phyloP scores from a whole-genome alignment of 192 early-diverging fungal species.

The Mortierella antarctica region DNA sequence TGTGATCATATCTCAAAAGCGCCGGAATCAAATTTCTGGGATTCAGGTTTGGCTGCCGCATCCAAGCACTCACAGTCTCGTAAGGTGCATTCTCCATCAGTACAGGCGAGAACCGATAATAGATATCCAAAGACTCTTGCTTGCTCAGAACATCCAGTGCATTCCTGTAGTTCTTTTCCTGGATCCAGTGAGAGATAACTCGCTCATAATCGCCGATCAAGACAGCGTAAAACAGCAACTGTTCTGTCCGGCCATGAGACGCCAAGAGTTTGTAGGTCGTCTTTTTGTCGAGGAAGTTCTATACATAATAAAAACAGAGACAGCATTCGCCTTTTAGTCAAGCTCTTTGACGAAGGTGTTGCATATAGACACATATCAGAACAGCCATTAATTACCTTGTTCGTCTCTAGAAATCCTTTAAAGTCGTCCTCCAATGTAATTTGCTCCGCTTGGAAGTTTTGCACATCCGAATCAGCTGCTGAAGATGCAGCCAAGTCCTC shows the following conservation, averaged over 20 bases:
- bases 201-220: conserved; percentile 89
- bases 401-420: conserved; percentile 72
- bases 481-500: conserved; percentile 63
- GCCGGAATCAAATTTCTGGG: conserved; percentile 89
- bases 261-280: conserved; percentile 86
- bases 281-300: conserved; percentile 66
- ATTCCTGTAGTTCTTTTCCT: conserved; percentile 76
- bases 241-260: conserved; percentile 86
- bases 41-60: conserved; percentile 84
- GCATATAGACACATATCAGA: conserved; percentile 17
- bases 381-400: conserved; percentile 63
- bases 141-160: conserved; percentile 84
- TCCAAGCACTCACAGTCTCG: conserved; percentile 89
- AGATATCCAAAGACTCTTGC: conserved; percentile 84
- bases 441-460: conserved; percentile 70
- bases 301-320: background rate
- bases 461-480: conserved; percentile 52
- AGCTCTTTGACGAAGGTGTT: background rate
- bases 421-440: conserved; percentile 75
- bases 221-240: conserved; percentile 85
- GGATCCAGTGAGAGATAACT: conserved; percentile 87
- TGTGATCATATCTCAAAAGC: conserved; percentile 84
- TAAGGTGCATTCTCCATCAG: conserved; percentile 88
- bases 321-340: conserved; percentile 24
- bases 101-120: conserved; percentile 88